A percentile compares a stretch with the other conserved stretches of the same genome.
These are phyloP conservation scores for Lyophyllum atratum DNA, from an alignment of 768 basidiomycete genomes.

Conservation along the genomic window DNA sequence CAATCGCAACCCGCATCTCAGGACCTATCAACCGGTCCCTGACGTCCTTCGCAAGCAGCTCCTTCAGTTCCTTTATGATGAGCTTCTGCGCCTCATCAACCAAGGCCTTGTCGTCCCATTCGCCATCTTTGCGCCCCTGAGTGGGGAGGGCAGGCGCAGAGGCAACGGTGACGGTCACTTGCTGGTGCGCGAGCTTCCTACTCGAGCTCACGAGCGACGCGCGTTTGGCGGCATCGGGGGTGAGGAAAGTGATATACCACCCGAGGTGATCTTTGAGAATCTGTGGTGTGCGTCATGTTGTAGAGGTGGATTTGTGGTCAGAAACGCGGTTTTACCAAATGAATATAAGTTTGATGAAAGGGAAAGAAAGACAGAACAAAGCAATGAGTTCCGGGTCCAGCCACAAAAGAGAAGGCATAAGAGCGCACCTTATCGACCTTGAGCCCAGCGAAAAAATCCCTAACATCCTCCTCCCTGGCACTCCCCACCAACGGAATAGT, in stretches of 20 bases:
- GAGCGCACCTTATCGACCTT: slow-evolving; percentile 68
- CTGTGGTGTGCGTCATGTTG: slow-evolving; percentile 35
- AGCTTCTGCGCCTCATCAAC: slow-evolving; percentile 55
- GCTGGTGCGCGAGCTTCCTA: slow-evolving; percentile 57
- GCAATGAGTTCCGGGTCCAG: slow-evolving; percentile 2
- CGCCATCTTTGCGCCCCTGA: slow-evolving; percentile 38
- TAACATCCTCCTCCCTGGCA: slow-evolving; percentile 64
- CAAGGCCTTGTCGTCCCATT: slow-evolving; percentile 56
- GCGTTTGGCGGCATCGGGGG: slow-evolving; percentile 60
- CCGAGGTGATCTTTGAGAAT: slow-evolving; percentile 69
- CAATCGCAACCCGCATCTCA: slow-evolving; percentile 53
- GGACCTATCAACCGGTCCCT: slow-evolving; percentile 58
- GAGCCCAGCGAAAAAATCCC: slow-evolving; percentile 68
- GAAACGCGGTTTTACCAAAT: neutral
- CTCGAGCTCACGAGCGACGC: slow-evolving; percentile 59
- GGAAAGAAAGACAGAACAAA: slow-evolving; percentile 10
- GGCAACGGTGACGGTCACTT: slow-evolving; percentile 57
- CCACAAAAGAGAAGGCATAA: slow-evolving; percentile 8
- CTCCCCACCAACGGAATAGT: slow-evolving; percentile 49
- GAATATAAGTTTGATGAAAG: neutral
- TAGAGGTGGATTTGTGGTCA: neutral
- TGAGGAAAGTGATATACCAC: slow-evolving; percentile 82
- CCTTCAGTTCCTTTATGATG: slow-evolving; percentile 58
- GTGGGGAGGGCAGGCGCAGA: slow-evolving; percentile 37
- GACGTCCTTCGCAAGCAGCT: slow-evolving; percentile 64